Base-by-base conservation (phyloP, 2,329 filamentous ascomycete species). In the Colletotrichum tanaceti region DNA sequence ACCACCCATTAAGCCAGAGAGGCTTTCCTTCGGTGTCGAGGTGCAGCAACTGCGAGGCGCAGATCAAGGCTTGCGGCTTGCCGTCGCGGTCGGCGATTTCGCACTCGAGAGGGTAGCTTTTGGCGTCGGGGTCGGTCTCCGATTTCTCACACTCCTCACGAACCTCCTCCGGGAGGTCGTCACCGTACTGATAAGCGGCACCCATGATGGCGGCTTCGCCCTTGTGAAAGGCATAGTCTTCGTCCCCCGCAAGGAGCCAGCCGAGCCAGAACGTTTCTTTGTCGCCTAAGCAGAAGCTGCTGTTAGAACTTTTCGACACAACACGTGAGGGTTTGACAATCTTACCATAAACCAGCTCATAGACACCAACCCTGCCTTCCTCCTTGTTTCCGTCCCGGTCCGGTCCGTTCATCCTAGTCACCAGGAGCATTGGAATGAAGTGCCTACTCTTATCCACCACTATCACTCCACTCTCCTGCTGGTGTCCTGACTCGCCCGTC, bases 231-330 rank as follows among this genome's bases (percentile, higher is more conserved):
- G 50, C 24, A 7, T 28, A 54, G 50, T 54, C 50, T 38, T 32
- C 50, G 35, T 28, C 50, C 4, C 50, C 50, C 18, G 50, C 50
- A 24, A 54, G 50, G 22, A 32, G 18, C 50, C 50, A 54, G 9
- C 50, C 24, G n/a, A 54, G 24, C 50, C 50, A 54, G 22, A 32
- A 54, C 4, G 28, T 54, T 35, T 54, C 50, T 54, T 54, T 54
- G 35, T 54, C 50, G 16, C 50, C 50, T 54, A 54, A 18, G 1
- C 14, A 3, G 28, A 54, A 18, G 1, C 14, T 9, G 28, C 4
- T 16, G 50, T 54, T 14, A 38, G 24, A 54, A 35, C 9, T 9
- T 9, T 10, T 7, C 11, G 10, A 22, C 44, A 4, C 11, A 20
- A 22, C 2, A n/a, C 9, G 5, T 10, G 10, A 4, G 10, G 4